A percentile compares a stretch with the other conserved stretches of the same genome.
Conservation (phyloP, 352 stramenopile genomes). For the Blastocystis sp. region DNA sequence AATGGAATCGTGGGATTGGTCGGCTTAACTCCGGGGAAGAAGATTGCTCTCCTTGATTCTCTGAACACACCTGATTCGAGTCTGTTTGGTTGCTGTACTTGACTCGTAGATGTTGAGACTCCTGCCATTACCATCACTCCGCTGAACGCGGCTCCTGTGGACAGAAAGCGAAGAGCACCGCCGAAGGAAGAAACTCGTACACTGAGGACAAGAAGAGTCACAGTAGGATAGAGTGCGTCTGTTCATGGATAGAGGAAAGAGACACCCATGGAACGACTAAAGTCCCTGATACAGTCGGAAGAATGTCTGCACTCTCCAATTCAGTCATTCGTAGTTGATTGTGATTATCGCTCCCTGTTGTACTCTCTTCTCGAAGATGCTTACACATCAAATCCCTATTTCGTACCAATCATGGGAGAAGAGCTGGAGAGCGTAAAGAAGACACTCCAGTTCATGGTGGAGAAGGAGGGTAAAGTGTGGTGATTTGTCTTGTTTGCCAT, state of each 20-base stretch:
- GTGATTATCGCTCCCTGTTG: slow-evolving; percentile 48
- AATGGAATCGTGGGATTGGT: too few relatives aligned
- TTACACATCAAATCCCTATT: slow-evolving; percentile 44
- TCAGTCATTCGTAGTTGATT: neutral
- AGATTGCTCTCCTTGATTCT: too few relatives aligned
- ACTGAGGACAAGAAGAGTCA: neutral
- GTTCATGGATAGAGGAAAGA: neutral
- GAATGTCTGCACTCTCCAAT: neutral
- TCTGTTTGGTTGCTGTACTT: too few relatives aligned
- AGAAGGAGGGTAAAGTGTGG: slow-evolving; percentile 53
- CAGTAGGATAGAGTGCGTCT: neutral
- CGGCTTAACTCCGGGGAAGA: too few relatives aligned
- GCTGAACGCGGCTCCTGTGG: neutral
- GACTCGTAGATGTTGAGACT: too few relatives aligned
- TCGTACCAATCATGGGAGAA: slow-evolving; percentile 34
- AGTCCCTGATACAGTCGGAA: neutral
- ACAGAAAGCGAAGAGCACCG: neutral
- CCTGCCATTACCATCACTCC: neutral
- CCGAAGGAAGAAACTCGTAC: neutral
- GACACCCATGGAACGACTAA: neutral
- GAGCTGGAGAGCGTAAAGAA: slow-evolving; percentile 22
- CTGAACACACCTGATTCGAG: too few relatives aligned
- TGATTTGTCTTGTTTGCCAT: slow-evolving; percentile 14
- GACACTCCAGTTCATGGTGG: slow-evolving; percentile 54
- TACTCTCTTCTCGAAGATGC: slow-evolving; percentile 34